phyloP scores from a whole-genome alignment of 1,284 basidiomycete genomes.

The Somion occarium region DNA sequence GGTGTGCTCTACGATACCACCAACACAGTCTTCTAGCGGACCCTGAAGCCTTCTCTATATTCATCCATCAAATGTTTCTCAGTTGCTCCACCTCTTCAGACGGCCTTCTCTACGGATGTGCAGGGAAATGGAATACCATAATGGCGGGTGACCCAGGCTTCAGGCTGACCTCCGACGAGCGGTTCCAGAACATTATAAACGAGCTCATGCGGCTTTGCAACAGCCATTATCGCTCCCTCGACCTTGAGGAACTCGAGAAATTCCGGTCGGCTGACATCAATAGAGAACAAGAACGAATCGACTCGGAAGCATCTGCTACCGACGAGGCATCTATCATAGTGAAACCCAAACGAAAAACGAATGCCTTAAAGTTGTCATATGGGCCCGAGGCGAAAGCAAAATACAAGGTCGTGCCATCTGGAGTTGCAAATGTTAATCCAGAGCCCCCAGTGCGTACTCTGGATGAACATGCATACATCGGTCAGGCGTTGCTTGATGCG shows the following conservation, averaged over 20 bases:
- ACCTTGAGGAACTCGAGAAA: neutral
- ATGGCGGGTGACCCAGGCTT: neutral
- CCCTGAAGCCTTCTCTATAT: neutral
- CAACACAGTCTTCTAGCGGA: neutral
- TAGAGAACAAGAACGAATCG: no score
- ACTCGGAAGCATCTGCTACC: no score
- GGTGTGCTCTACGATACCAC: constrained; percentile 4
- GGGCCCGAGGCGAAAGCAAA: no score
- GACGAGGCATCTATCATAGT: no score
- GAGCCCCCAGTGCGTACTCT: no score
- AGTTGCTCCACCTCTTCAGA: neutral
- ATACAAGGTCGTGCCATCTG: no score
- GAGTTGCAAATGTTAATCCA: no score
- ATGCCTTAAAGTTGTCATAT: no score
- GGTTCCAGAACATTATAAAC: neutral
- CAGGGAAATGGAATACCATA: neutral
- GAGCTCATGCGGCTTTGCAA: neutral
- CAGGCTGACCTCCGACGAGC: neutral
- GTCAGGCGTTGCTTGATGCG: no score
- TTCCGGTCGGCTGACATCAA: no score
- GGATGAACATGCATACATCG: no score
- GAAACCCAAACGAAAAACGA: no score
- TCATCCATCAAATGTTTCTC: neutral
- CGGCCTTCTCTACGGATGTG: neutral
- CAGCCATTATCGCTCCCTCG: neutral